phyloP scores from a whole-genome alignment of 306 rosid genomes.

The Cyclanthera cordifolia region DNA sequence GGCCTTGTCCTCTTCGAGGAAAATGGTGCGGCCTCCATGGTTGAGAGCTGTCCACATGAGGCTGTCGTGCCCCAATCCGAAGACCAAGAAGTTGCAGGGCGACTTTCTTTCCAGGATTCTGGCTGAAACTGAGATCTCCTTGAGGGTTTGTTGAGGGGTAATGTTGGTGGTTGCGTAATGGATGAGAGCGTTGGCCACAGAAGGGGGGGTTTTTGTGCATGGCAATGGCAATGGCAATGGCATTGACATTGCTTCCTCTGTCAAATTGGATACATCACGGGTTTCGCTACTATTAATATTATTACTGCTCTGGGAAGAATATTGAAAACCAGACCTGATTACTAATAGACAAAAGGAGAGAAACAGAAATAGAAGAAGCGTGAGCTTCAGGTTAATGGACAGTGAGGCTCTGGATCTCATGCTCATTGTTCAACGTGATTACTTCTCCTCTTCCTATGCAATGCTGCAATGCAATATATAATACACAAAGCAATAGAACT shows the following conservation, averaged over 20 bases:
- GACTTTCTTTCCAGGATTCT: slow-evolving; percentile 45
- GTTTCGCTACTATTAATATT: no score
- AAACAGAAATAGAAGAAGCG: slow-evolving; percentile 25
- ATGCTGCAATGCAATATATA: no score
- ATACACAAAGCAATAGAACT: background rate
- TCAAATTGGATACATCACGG: slow-evolving; percentile 28
- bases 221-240: background rate
- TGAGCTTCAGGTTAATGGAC: slow-evolving; percentile 39
- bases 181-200: slow-evolving; percentile 59
- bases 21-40: slow-evolving; percentile 75
- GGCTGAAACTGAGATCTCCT: slow-evolving; percentile 64
- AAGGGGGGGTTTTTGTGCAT: slow-evolving; percentile 58
- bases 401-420: slow-evolving; percentile 32
- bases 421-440: background rate
- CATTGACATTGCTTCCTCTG: slow-evolving; percentile 5
- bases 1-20: slow-evolving; percentile 64
- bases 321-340: slow-evolving; percentile 33
- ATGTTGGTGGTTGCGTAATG: slow-evolving; percentile 71
- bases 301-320: slow-evolving; percentile 19
- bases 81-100: slow-evolving; percentile 81
- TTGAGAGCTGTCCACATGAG: slow-evolving; percentile 86
- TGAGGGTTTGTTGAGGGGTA: slow-evolving; percentile 77
- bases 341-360: slow-evolving; percentile 36
- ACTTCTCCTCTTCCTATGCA: no score
- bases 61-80: slow-evolving; percentile 83